A percentile compares a stretch with the other conserved stretches of the same genome.
These are phyloP conservation scores for Naumovozyma baii DNA, from an alignment of 805 yeast species.

Conservation along the genomic window DNA sequence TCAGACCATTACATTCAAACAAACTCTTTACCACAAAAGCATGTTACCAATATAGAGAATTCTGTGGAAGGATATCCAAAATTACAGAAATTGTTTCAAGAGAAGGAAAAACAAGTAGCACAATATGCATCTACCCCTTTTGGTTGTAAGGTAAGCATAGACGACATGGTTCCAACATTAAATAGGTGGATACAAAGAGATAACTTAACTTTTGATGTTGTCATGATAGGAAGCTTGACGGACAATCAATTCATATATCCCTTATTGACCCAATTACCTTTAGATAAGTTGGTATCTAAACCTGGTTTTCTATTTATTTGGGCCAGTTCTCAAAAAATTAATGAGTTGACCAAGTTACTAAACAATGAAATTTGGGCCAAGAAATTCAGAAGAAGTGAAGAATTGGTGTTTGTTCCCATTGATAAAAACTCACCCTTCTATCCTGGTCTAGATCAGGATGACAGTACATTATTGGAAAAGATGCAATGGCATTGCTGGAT, in stretches of 20 bases:
- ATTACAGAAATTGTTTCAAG: slow-evolving; percentile 52
- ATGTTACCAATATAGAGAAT: slow-evolving; percentile 53
- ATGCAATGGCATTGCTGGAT: slow-evolving; percentile 97
- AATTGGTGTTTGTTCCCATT: slow-evolving; percentile 71
- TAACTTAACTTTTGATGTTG: slow-evolving; percentile 68
- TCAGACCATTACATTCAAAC: slow-evolving; percentile 59
- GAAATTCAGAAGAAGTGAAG: slow-evolving; percentile 83
- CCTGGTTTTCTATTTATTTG: slow-evolving; percentile 84
- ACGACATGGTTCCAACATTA: slow-evolving; percentile 47
- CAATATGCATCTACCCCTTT: slow-evolving; percentile 51
- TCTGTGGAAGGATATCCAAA: slow-evolving; percentile 84
- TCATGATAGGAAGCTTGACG: slow-evolving; percentile 81
- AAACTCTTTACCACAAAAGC: slow-evolving; percentile 50
- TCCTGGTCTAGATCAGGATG: slow-evolving; percentile 46
- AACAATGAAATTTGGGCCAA: slow-evolving; percentile 46
- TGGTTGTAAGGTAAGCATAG: slow-evolving; percentile 48
- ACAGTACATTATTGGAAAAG: slow-evolving; percentile 45
- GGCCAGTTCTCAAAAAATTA: slow-evolving; percentile 70
- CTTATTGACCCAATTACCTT: slow-evolving; percentile 53
- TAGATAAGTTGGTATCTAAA: slow-evolving; percentile 63
- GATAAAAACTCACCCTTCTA: slow-evolving; percentile 54
- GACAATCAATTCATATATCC: slow-evolving; percentile 64
- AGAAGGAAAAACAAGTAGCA: slow-evolving; percentile 51
- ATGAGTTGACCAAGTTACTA: slow-evolving; percentile 48
- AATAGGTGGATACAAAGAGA: slow-evolving; percentile 52